Evolutionary conservation across 2,329 filamentous ascomycete species (phyloP).

Genomic region (Beauveria caledonica): DNA sequence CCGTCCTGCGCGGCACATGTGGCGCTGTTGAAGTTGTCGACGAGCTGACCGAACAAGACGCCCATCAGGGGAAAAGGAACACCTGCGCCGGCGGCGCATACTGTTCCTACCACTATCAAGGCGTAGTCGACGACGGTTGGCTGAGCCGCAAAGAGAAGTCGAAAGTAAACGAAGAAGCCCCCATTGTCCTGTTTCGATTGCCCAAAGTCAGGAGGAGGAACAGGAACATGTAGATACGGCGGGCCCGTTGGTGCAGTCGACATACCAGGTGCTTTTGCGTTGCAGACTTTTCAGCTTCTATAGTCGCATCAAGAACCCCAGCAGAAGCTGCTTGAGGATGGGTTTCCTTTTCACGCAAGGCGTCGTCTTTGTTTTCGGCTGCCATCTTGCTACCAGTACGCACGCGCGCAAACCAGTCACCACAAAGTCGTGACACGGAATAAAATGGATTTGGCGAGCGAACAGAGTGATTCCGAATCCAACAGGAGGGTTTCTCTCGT

Average conservation of each 20-base stretch:
- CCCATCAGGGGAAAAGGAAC: constrained; percentile 50
- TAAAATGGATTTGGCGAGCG: background rate
- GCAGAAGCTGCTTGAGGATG: background rate
- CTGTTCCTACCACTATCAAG: constrained; percentile 23
- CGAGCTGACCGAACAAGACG: constrained; percentile 48
- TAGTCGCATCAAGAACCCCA: background rate
- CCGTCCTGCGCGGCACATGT: constrained; percentile 31
- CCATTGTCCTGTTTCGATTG: constrained; percentile 22
- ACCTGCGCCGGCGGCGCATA: constrained; percentile 41
- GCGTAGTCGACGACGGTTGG: constrained; percentile 25
- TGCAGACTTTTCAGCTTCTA: background rate
- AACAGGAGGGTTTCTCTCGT: background rate
- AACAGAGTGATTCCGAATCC: too few relatives aligned
- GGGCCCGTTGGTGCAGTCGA: background rate
- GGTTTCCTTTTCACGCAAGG: background rate
- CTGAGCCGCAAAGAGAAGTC: constrained; percentile 29
- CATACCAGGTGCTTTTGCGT: too few relatives aligned
- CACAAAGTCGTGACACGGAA: background rate
- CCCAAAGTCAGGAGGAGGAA: background rate
- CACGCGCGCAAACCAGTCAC: background rate
- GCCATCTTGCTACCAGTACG: background rate
- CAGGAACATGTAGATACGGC: background rate
- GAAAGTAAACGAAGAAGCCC: constrained; percentile 25
- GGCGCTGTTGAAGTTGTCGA: constrained; percentile 45
- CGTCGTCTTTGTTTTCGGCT: background rate